A percentile compares a stretch with the other conserved stretches of the same genome.
Conservation (phyloP, 768 basidiomycete genomes). For the Kwoniella sp. region DNA sequence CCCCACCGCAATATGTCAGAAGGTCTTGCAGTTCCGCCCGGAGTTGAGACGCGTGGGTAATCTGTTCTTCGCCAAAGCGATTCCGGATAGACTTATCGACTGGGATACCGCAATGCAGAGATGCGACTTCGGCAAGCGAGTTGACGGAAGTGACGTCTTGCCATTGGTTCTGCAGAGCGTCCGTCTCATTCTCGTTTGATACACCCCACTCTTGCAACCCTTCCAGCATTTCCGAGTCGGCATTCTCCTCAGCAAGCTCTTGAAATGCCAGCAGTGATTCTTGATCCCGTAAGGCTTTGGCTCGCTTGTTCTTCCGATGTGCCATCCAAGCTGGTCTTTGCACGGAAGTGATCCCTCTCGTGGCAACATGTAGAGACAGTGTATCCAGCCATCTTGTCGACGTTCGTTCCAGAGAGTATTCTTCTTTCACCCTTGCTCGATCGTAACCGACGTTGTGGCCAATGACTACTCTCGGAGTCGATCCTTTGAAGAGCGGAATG, state of each 20-base stretch:
- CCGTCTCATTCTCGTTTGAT: conserved; percentile 35
- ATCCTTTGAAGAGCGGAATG: conserved; percentile 43
- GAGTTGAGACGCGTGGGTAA: conserved; percentile 70
- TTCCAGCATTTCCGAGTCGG: conserved; percentile 28
- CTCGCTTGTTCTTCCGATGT: conserved; percentile 72
- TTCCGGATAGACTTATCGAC: conserved; percentile 74
- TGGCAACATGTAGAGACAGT: conserved; percentile 90
- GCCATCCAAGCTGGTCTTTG: conserved; percentile 93
- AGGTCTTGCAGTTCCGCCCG: conserved; percentile 70
- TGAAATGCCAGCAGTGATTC: conserved; percentile 51
- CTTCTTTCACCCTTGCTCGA: conserved; percentile 76
- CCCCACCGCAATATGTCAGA: conserved; percentile 79
- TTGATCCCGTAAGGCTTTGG: conserved; percentile 62
- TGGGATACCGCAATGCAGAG: conserved; percentile 78
- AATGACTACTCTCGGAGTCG: conserved; percentile 64
- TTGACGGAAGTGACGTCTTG: conserved; percentile 90
- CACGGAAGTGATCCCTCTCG: conserved; percentile 89
- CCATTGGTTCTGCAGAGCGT: conserved; percentile 69
- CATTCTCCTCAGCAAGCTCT: conserved; percentile 57
- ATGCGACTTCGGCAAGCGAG: conserved; percentile 87
- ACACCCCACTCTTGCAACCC: conserved; percentile 17
- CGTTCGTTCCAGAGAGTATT: conserved; percentile 72
- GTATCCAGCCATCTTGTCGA: conserved; percentile 86
- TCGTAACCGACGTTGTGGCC: conserved; percentile 98
- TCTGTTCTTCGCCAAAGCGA: conserved; percentile 65